Base-by-base conservation (phyloP, 2,329 filamentous ascomycete species). In the Zasmidium cellare region DNA sequence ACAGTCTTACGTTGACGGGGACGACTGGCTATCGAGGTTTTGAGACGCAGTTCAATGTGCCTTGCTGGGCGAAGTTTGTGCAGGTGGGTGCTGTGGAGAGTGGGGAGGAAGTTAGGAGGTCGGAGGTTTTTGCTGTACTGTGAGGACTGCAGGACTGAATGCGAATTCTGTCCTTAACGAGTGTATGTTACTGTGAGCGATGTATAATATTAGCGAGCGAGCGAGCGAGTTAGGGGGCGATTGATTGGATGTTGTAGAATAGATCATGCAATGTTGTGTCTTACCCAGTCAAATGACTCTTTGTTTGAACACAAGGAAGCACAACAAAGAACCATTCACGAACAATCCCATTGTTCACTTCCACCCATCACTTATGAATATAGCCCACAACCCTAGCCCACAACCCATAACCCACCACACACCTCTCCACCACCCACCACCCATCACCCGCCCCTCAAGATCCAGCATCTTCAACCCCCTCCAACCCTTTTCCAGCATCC, bases 21-120 rank as follows among this genome's bases (percentile, higher is more conserved):
- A 45, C 28, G 19, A 54, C 54, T 23, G 35, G 24, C 24, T 62
- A 58, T 44, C 49, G 41, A 31, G 65, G 66, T 18, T 67, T 67
- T 45, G 66, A 68, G 55, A 68, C 65, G 18, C 55, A 38, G 19
- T 65, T 64, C 38, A 47, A 54, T 20, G 50, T 67, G 18, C 51
- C 51, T 1, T 50, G 46, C 35, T 55, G 57, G 51, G 58, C 53
- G 9, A 50, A 47, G 12, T 61, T 38, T 48, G 61, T 65, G 35
- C 64, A 64, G 46, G 63, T 67, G 23, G 64, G 56, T 3, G 64
- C 64, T 46, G 56, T 62, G 2, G 50, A 55, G 25, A 20, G 55
- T 44, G 58, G 57, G 11, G 50, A 7, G 38, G 61, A 62, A 48
- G 54, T 46, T 9, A 55, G 44, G 22, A 57, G 46, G 56, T 49